Percentiles rank a stretch among this genome's conserved stretches.
phyloP scores from a whole-genome alignment of 805 yeast species.

The Cyberlindnera petersonii region DNA sequence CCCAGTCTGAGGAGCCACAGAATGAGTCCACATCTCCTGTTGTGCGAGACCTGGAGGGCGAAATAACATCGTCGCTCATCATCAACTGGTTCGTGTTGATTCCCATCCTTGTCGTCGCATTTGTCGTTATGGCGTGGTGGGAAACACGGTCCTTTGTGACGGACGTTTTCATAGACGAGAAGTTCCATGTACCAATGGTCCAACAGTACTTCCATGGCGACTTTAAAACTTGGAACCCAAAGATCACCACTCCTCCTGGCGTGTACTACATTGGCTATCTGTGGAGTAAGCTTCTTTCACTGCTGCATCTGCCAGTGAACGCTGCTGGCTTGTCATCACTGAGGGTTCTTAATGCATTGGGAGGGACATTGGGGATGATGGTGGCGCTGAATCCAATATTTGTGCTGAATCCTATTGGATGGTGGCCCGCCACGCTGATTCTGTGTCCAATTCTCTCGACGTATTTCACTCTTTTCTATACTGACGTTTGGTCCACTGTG shows the following conservation, averaged over 20 bases:
- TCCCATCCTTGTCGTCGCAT: slow-evolving; percentile 29
- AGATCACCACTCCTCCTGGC: slow-evolving; percentile 97
- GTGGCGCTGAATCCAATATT: slow-evolving; percentile 37
- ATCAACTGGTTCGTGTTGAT: slow-evolving; percentile 32
- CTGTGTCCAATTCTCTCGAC: slow-evolving; percentile 70
- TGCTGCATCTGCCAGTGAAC: slow-evolving; percentile 25
- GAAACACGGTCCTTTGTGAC: slow-evolving; percentile 30
- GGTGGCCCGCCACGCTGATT: slow-evolving; percentile 41
- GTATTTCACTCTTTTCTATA: slow-evolving; percentile 77
- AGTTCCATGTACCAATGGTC: slow-evolving; percentile 82
- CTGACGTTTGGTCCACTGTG: slow-evolving; percentile 90
- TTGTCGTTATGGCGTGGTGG: slow-evolving; percentile 26
- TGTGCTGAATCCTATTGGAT: slow-evolving; percentile 38
- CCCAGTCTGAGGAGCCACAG: background rate
- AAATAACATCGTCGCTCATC: slow-evolving; percentile 26
- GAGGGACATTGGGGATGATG: slow-evolving; percentile 57
- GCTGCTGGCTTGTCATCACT: slow-evolving; percentile 37
- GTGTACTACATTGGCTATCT: slow-evolving; percentile 52
- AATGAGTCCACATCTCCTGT: no score
- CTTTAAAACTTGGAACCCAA: slow-evolving; percentile 73
- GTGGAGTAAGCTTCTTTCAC: slow-evolving; percentile 27
- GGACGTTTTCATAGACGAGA: slow-evolving; percentile 58
- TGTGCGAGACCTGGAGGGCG: slow-evolving; percentile 24
- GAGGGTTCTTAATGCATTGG: slow-evolving; percentile 60
- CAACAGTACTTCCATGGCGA: slow-evolving; percentile 57